These are phyloP conservation scores for Pleurotus platypus DNA, from an alignment of 768 basidiomycete species.

Conservation along the genomic window DNA sequence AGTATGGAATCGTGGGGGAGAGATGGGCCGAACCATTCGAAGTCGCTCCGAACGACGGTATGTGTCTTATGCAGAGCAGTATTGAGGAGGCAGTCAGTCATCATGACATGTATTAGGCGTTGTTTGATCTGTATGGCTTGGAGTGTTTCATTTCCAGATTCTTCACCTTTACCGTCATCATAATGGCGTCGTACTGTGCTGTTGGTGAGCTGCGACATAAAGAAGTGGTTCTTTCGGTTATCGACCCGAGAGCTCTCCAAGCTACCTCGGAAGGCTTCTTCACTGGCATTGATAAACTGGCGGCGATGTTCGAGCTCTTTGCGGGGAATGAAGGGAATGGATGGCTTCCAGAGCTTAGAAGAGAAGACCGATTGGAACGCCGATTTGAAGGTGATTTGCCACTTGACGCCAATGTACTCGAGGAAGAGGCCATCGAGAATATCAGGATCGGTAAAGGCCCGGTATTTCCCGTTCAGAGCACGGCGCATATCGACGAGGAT, in stretches of 20 bases:
- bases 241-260: neutral
- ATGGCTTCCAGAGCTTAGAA: constrained; percentile 34
- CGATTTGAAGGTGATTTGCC: constrained; percentile 35
- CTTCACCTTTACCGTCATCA: constrained; percentile 23
- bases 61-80: constrained; percentile 28
- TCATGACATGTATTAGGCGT: constrained; percentile 35
- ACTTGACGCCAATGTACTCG: constrained; percentile 38
- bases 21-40: constrained; percentile 42
- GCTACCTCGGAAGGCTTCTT: constrained; percentile 2
- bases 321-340: constrained; percentile 11
- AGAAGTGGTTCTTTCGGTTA: neutral
- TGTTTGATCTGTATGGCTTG: constrained; percentile 29
- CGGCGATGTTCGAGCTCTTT: constrained; percentile 16
- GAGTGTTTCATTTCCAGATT: constrained; percentile 5
- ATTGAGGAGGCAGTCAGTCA: constrained; percentile 38
- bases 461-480: constrained; percentile 45
- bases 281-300: constrained; percentile 15
- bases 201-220: constrained; percentile 11
- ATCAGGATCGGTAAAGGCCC: constrained; percentile 47
- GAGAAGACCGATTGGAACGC: constrained; percentile 23
- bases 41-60: constrained; percentile 34
- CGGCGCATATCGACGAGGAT: constrained; percentile 40
- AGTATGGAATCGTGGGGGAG: constrained; percentile 38
- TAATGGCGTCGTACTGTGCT: constrained; percentile 2
- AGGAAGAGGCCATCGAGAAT: constrained; percentile 42